These are phyloP conservation scores for Malus fusca DNA, from an alignment of 306 rosid genomes.

Conservation along the genomic window DNA sequence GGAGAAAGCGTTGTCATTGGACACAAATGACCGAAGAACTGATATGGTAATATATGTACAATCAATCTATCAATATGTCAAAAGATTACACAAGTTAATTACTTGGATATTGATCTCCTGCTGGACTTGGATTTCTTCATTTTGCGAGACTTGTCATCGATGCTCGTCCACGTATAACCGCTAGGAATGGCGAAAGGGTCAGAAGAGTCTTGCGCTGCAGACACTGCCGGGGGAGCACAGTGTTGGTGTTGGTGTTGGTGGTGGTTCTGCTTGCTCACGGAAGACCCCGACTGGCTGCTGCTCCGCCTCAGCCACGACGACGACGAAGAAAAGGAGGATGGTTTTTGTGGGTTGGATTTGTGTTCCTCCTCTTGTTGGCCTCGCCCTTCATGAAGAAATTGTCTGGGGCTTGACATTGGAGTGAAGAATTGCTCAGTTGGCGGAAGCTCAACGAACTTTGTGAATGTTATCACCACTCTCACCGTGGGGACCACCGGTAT, in stretches of 20 bases:
- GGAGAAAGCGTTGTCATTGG: no score
- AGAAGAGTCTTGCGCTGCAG: constrained; percentile 27
- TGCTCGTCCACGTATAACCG: constrained; percentile 65
- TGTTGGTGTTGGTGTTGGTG: constrained; percentile 26
- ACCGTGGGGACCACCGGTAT: constrained; percentile 96
- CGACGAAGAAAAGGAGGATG: constrained; percentile 25
- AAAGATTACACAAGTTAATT: neutral
- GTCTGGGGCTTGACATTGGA: constrained; percentile 76
- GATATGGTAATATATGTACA: neutral
- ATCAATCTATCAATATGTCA: neutral
- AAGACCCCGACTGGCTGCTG: constrained; percentile 37
- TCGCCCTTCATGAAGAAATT: constrained; percentile 32
- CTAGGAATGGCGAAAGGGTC: constrained; percentile 89
- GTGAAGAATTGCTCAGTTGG: constrained; percentile 76
- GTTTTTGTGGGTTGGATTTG: constrained; percentile 15
- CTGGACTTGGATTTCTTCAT: constrained; percentile 64
- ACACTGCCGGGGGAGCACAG: constrained; percentile 7
- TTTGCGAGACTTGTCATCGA: constrained; percentile 52
- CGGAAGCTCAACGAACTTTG: constrained; percentile 81
- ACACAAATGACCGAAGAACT: neutral
- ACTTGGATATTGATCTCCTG: constrained; percentile 46
- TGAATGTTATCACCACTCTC: constrained; percentile 90
- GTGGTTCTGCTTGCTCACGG: constrained; percentile 23
- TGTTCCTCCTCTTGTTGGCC: constrained; percentile 22
- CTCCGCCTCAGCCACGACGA: constrained; percentile 55